Base-by-base conservation (phyloP, 805 yeast genomes). In the Hanseniaspora lindneri region DNA sequence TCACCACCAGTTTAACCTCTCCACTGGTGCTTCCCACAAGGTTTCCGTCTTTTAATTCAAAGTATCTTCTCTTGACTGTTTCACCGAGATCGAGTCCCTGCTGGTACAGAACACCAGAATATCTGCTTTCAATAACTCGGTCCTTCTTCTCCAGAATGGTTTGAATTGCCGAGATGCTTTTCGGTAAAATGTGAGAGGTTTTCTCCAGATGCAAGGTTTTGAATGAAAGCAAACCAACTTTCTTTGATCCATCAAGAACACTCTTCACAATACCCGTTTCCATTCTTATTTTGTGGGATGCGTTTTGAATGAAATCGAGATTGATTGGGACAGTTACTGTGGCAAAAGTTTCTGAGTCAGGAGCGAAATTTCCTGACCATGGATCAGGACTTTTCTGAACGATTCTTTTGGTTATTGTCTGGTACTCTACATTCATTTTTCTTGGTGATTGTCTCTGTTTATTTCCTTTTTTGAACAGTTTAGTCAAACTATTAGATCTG, bases 261-360 rank as follows among this genome's bases (percentile, higher is more conserved):
- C 37, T 33, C 13, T 33, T 33, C 7, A 33, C 37, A 17, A 33
- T 13, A 30, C 7, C 23, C n/a, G 32, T 30, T 24, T 25, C 13
- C 2, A 34, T 23, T 3, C 30, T 41, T 39, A 28, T 24, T 27
- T 16, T 21, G 28, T 33, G 23, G 13, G 29, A 33, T 9, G 23
- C 28, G 10, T 27, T 20, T 3, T 23, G 17, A n/a, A 24, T 20
- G 19, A 24, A 20, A 19, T 20, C 23, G 20, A 39, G 20, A 2
- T 37, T 30, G 14, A 49, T 35, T 17, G 44, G 51, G 9, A 40
- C 35, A n/a, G 55, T 80, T 78, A 47, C 83, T 75, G 57, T 89
- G 72, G 8, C 86, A 95, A 70, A 84, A 87, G 32, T 95, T 84
- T 46, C 39, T 1, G 97, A 97, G 61, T 86, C 94, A 29, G 71